A percentile compares a stretch with the other conserved stretches of the same genome.
Conservation (phyloP, 192 early-diverging fungal species). For the Phycomyces nitens region DNA sequence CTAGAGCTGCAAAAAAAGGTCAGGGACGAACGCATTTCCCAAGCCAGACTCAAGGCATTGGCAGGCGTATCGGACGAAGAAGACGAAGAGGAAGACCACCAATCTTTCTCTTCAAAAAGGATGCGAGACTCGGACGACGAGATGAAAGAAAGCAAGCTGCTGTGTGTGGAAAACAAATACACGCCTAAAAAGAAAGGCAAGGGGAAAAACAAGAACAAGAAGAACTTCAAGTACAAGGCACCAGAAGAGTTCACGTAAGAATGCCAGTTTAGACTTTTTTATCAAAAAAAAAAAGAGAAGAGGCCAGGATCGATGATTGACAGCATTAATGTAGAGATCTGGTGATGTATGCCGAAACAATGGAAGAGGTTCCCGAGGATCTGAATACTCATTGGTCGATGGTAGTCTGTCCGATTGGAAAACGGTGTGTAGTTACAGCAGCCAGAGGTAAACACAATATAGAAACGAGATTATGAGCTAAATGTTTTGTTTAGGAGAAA, state of each 20-base stretch:
- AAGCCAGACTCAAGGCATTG: conserved; percentile 5
- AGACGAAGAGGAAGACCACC: conserved; percentile 2
- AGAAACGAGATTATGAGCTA: background rate
- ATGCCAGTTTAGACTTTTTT: background rate
- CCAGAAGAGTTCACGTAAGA: conserved; percentile 41
- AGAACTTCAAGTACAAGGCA: conserved; percentile 25
- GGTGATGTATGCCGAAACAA: conserved; percentile 54
- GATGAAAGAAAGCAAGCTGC: background rate
- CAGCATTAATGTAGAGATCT: conserved; percentile 38
- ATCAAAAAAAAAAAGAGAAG: background rate
- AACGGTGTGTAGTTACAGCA: conserved; percentile 53
- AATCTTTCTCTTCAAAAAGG: background rate
- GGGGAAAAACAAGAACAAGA: conserved; percentile 24
- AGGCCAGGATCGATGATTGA: background rate
- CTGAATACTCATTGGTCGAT: conserved; percentile 48
- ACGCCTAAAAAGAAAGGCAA: conserved; percentile 30
- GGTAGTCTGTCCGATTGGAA: conserved; percentile 52
- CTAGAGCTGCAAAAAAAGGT: conserved; percentile 17
- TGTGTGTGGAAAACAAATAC: conserved; percentile 15
- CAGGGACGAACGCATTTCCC: background rate
- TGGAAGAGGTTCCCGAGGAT: conserved; percentile 48
- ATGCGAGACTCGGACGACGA: conserved; percentile 9
- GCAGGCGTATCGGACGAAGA: background rate
- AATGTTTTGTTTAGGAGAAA: conserved; percentile 34
- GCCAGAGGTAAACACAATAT: conserved; percentile 38